These are phyloP conservation scores for Sporothrix globosa DNA, from an alignment of 2,329 filamentous ascomycete genomes.

Conservation along the genomic window DNA sequence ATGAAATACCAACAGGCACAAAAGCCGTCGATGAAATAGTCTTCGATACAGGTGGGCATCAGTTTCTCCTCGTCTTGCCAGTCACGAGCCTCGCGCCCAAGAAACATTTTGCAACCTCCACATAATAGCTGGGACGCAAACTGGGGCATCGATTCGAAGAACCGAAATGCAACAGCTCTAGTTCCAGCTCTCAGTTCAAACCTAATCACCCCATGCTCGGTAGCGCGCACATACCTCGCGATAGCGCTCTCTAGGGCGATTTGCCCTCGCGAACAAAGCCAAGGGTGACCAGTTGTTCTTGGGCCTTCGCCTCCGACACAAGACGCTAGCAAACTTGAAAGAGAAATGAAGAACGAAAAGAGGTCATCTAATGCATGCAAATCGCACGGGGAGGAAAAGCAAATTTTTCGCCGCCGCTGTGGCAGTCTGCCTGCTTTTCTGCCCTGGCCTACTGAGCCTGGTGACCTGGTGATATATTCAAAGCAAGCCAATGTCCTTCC, in stretches of 20 bases:
- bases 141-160: neutral
- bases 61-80: neutral
- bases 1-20: neutral
- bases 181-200: neutral
- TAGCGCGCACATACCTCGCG: slow-evolving; percentile 18
- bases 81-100: neutral
- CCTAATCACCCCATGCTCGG: neutral
- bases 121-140: neutral
- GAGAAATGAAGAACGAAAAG: neutral
- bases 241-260: slow-evolving; percentile 12
- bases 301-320: neutral
- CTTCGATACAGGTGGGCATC: neutral
- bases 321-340: slow-evolving; percentile 16
- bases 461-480: neutral
- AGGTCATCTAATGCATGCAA: slow-evolving; percentile 19
- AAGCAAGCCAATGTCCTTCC: neutral
- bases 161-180: neutral
- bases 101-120: neutral
- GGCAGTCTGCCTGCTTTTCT: neutral
- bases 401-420: slow-evolving; percentile 6
- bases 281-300: neutral
- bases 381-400: neutral
- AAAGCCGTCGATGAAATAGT: neutral
- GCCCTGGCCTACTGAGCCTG: slow-evolving; percentile 2
- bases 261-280: neutral